A percentile compares a stretch with the other conserved stretches of the same genome.
Conservation (phyloP, 768 basidiomycete species). For the Zangia roseola region DNA sequence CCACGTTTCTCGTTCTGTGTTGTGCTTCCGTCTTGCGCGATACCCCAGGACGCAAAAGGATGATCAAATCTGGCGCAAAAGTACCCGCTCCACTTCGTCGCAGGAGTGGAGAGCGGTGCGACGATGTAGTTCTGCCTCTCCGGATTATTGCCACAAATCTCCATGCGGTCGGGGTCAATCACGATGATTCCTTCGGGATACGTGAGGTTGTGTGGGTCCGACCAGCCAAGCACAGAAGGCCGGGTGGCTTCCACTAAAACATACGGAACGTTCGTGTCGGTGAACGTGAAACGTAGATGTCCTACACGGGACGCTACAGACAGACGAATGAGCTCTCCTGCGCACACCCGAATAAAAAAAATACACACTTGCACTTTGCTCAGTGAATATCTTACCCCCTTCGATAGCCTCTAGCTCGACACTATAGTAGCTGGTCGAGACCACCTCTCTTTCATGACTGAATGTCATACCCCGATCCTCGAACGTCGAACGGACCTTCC, state of each 20-base stretch:
- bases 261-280: constrained; percentile 45
- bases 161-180: constrained; percentile 41
- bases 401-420: constrained; percentile 54
- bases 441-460: constrained; percentile 50
- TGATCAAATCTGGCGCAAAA: constrained; percentile 61
- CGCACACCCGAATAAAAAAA: background rate
- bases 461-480: constrained; percentile 58
- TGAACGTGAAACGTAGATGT: constrained; percentile 70
- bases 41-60: constrained; percentile 46
- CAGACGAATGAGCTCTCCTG: constrained; percentile 1
- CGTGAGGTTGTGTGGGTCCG: constrained; percentile 45
- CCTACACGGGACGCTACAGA: constrained; percentile 68
- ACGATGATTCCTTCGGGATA: constrained; percentile 53
- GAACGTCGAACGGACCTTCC: constrained; percentile 50
- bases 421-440: constrained; percentile 54
- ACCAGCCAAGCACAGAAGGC: constrained; percentile 55
- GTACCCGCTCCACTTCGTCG: constrained; percentile 37
- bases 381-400: constrained; percentile 50
- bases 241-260: constrained; percentile 68
- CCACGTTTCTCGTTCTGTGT: constrained; percentile 28
- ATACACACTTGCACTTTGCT: constrained; percentile 62
- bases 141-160: constrained; percentile 62
- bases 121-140: constrained; percentile 75
- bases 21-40: constrained; percentile 45
- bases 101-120: constrained; percentile 49